phyloP scores from a whole-genome alignment of 345 rosid genomes.

The Carallia brachiata region DNA sequence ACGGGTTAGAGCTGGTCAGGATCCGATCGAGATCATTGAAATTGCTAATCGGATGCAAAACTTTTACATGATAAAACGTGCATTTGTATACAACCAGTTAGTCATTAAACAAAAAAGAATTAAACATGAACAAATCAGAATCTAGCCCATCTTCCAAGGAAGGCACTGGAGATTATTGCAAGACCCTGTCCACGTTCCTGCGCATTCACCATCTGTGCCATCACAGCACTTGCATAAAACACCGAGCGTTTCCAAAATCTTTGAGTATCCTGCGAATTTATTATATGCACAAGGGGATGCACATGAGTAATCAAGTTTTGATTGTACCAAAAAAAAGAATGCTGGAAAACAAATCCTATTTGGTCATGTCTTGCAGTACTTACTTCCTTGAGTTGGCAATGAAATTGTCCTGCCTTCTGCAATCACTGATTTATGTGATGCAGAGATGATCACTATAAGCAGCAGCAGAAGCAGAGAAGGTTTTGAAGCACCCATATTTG shows the following conservation, averaged over 20 bases:
- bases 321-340: too few relatives aligned
- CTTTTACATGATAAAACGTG: too few relatives aligned
- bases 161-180: constrained; percentile 48
- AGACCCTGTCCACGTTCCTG: constrained; percentile 35
- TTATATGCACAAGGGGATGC: not conserved
- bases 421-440: constrained; percentile 11
- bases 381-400: constrained; percentile 29
- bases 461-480: constrained; percentile 26
- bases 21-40: too few relatives aligned
- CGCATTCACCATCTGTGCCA: constrained; percentile 34
- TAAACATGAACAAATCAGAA: too few relatives aligned
- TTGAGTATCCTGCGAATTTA: constrained; percentile 31
- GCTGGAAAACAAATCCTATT: not conserved
- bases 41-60: too few relatives aligned
- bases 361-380: not conserved
- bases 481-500: constrained; percentile 24
- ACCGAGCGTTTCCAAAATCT: constrained; percentile 47
- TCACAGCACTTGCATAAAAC: constrained; percentile 67
- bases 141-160: constrained; percentile 41
- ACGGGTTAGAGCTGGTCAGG: too few relatives aligned
- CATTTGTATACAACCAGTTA: not conserved
- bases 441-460: constrained; percentile 18
- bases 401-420: constrained; percentile 42
- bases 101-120: not conserved
- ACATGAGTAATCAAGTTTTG: not conserved